Evolutionary conservation across 768 basidiomycete species (phyloP).

Genomic region (Galerina marginata): DNA sequence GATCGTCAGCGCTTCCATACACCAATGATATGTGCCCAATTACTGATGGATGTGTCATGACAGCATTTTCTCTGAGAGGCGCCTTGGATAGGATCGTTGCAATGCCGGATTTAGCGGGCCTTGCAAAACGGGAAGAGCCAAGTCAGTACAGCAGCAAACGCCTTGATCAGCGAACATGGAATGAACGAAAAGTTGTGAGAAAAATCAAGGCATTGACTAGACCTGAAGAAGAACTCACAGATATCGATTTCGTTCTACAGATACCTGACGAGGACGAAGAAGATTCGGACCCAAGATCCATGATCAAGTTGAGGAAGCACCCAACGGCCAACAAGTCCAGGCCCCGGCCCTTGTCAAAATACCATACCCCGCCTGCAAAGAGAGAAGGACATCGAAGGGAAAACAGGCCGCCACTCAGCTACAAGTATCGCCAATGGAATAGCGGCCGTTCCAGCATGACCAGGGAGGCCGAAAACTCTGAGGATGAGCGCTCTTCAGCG

Average conservation of each 20-base stretch:
- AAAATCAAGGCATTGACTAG: neutral
- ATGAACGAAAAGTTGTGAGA: neutral
- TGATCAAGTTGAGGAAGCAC: neutral
- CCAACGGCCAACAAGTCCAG: neutral
- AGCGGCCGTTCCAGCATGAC: too few relatives aligned
- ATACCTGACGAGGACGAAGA: neutral
- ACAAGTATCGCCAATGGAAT: too few relatives aligned
- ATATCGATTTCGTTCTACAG: neutral
- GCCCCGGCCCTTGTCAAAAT: neutral
- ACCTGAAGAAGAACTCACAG: neutral
- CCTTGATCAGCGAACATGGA: too few relatives aligned
- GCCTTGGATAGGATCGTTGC: conserved; percentile 47
- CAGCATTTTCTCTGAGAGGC: conserved; percentile 42
- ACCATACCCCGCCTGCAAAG: too few relatives aligned
- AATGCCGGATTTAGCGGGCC: conserved; percentile 49
- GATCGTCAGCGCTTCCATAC: conserved; percentile 44
- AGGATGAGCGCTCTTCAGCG: too few relatives aligned
- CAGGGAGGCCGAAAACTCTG: too few relatives aligned
- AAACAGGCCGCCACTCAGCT: too few relatives aligned
- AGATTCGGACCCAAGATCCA: conserved; percentile 1
- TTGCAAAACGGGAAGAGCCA: conserved; percentile 16
- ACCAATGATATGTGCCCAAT: conserved; percentile 5
- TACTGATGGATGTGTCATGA: neutral
- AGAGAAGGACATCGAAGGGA: too few relatives aligned
- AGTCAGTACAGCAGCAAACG: too few relatives aligned